These are phyloP conservation scores for Paracoccidioides lutzii DNA, from an alignment of 2,329 filamentous ascomycete genomes.

Conservation along the genomic window DNA sequence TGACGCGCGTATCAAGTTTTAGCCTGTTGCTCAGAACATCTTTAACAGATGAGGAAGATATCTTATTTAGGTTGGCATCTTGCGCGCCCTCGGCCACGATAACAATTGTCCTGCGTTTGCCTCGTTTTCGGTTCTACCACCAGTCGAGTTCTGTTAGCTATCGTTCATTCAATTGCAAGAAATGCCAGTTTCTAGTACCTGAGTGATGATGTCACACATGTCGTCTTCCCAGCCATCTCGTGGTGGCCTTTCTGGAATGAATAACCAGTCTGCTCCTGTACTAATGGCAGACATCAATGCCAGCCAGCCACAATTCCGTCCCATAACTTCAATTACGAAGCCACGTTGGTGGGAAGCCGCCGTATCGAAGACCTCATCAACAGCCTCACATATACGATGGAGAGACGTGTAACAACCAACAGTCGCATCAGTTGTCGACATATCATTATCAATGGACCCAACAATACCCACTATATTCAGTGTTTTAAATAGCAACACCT, in stretches of 20 bases:
- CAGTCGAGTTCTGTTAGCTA: conserved; percentile 6
- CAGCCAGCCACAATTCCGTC: conserved; percentile 92
- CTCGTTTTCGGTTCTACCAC: conserved; percentile 63
- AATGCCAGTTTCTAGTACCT: conserved; percentile 34
- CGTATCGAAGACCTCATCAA: conserved; percentile 85
- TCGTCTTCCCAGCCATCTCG: conserved; percentile 77
- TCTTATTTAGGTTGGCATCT: conserved; percentile 71
- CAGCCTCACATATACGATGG: conserved; percentile 82
- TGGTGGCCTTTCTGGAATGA: conserved; percentile 89
- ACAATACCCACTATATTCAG: conserved; percentile 95
- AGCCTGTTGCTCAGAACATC: conserved; percentile 72
- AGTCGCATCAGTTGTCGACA: conserved; percentile 92
- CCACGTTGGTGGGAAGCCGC: conserved; percentile 93
- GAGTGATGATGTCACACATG: conserved; percentile 66
- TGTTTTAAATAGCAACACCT: conserved; percentile 64
- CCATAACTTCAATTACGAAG: conserved; percentile 98
- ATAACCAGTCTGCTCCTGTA: conserved; percentile 90
- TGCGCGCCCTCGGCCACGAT: conserved; percentile 94
- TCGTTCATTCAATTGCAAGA: background rate
- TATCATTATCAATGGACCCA: conserved; percentile 95
- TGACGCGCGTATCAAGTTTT: conserved; percentile 81
- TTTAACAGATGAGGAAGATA: conserved; percentile 69
- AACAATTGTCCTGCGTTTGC: conserved; percentile 95
- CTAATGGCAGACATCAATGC: conserved; percentile 92
- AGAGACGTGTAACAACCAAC: conserved; percentile 95